These are phyloP conservation scores for Hamigera avellanea DNA, from an alignment of 495 filamentous ascomycete genomes.

Conservation along the genomic window DNA sequence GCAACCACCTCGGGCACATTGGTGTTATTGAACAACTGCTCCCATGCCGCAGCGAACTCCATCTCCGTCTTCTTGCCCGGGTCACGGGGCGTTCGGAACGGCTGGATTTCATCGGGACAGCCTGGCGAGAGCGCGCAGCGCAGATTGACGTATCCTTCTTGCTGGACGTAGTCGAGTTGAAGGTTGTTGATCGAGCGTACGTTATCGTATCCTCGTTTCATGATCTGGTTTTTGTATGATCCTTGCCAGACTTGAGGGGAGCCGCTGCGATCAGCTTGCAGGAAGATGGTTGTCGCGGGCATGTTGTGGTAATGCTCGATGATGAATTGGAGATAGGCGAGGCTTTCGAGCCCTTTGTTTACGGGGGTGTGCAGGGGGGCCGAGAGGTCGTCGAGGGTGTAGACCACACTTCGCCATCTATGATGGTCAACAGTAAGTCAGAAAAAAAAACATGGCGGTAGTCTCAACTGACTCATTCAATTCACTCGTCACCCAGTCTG, in stretches of 20 bases:
- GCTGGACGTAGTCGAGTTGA: constrained; percentile 27
- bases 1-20: constrained; percentile 35
- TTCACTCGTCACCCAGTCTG: not conserved
- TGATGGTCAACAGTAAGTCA: not conserved
- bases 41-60: constrained; percentile 25
- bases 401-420: constrained; percentile 41
- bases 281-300: constrained; percentile 35
- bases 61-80: constrained; percentile 12
- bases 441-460: not conserved
- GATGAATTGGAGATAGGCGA: constrained; percentile 40
- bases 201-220: constrained; percentile 34
- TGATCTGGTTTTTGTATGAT: constrained; percentile 23
- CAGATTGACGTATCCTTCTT: constrained; percentile 36
- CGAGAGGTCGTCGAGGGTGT: constrained; percentile 46
- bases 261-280: constrained; percentile 34
- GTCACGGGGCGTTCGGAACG: constrained; percentile 14
- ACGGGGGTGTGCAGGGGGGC: constrained; percentile 24
- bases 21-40: constrained; percentile 32
- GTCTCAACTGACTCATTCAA: not conserved
- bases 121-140: constrained; percentile 35
- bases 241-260: constrained; percentile 1
- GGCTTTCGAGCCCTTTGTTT: constrained; percentile 39
- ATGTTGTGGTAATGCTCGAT: constrained; percentile 38
- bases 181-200: constrained; percentile 24
- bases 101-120: constrained; percentile 31